A percentile compares a stretch with the other conserved stretches of the same genome.
Conservation (phyloP, 2,329 filamentous ascomycete species). For the Fusarium siculi region DNA sequence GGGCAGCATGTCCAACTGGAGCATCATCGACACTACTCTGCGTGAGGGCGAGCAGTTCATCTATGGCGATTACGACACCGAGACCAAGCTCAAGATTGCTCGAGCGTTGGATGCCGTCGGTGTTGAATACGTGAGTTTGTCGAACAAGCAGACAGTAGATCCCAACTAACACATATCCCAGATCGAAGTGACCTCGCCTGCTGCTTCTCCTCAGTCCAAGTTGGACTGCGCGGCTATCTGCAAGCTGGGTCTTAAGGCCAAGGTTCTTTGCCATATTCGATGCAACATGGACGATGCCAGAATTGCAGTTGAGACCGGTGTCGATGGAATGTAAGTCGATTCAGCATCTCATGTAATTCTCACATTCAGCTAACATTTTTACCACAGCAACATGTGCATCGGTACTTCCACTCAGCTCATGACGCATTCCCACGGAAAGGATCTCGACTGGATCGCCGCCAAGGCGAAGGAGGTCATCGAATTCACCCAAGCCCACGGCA, state of each 20-base stretch:
- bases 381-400: slow-evolving; percentile 74
- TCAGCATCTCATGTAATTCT: neutral
- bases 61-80: slow-evolving; percentile 81
- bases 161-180: neutral
- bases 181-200: slow-evolving; percentile 83
- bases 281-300: slow-evolving; percentile 64
- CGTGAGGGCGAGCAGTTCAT: slow-evolving; percentile 57
- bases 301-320: slow-evolving; percentile 83
- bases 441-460: slow-evolving; percentile 87
- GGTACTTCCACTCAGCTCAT: slow-evolving; percentile 84
- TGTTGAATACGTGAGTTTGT: slow-evolving; percentile 40
- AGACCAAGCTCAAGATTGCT: slow-evolving; percentile 42
- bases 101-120: slow-evolving; percentile 65
- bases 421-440: slow-evolving; percentile 89
- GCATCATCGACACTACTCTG: slow-evolving; percentile 42
- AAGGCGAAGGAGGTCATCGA: slow-evolving; percentile 49
- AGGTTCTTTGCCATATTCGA: slow-evolving; percentile 40
- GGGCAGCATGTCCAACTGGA: slow-evolving; percentile 36
- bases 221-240: slow-evolving; percentile 90
- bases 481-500: slow-evolving; percentile 32
- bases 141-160: fast-evolving
- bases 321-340: slow-evolving; percentile 49
- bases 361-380: neutral
- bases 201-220: slow-evolving; percentile 86
- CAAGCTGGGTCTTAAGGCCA: slow-evolving; percentile 89